Evolutionary conservation across 2,329 filamentous ascomycete genomes (phyloP), one percentile per base, ranked within the genome.

Genomic region (Ceratocystis huliohia): DNA sequence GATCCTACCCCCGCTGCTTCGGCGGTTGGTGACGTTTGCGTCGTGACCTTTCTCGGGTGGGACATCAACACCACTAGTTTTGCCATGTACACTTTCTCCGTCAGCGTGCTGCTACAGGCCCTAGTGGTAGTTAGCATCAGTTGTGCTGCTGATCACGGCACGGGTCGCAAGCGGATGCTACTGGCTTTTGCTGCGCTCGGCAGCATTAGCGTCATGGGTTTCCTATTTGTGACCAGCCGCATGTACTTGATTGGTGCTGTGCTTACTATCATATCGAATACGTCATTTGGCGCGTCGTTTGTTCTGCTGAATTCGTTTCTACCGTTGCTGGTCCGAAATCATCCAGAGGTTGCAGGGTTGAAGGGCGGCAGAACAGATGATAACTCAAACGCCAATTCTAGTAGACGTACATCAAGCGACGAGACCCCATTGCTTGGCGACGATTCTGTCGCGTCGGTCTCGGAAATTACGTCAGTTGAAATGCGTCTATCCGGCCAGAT

Each of bases 41-140:
- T 97, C 68, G 85, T 97, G 68, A 84, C 87, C 69, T 79, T 97
- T 4, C 78, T 96, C 28, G 93, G 93, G 5, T 75, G 88, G 68
- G 87, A 96, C 72, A 87, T 99, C 77, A 97, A 97, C 76, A 96
- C 93, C 0, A 92, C 93, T 45, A 95, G 89, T 75, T 96, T 97
- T 75, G 93, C 91, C 74, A 96, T 97, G 91, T 97, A 97, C 77
- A 96, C 91, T 1, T 99, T 99, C 76, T 96, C 91, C 67, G 80
- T 95, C 72, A 95, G 90, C 74, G 94, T 99, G 1, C 76, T 96
- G 22, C 75, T 96, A 10, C 94, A 99, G 74, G 89, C 92, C 1
- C 76, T 97, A 33, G 78, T 97, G 37, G 95, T 99, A 56, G 91
- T 99, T 69, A 96, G 91, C 73, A 96, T 99, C 80, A 96, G 91